These are phyloP conservation scores for Pichia cephalocereana DNA, from an alignment of 805 yeast species.

Conservation along the genomic window DNA sequence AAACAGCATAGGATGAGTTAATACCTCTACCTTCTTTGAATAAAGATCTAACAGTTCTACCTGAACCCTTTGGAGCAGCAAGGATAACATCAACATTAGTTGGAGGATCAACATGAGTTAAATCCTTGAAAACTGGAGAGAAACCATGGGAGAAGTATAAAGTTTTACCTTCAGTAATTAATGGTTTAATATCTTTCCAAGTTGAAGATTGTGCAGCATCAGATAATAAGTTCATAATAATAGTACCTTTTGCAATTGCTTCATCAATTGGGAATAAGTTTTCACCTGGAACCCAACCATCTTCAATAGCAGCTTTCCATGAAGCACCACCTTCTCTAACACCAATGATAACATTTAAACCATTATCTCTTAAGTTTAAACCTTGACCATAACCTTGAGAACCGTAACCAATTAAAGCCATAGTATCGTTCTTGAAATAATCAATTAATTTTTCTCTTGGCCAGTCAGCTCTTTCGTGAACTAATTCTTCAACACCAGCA, in stretches of 20 bases:
- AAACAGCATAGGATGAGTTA: constrained; percentile 98
- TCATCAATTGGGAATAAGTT: constrained; percentile 91
- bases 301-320: constrained; percentile 99
- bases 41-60: constrained; percentile 98
- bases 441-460: constrained; percentile 93
- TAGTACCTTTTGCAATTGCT: constrained; percentile 88
- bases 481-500: constrained; percentile 90
- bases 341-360: constrained; percentile 95
- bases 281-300: constrained; percentile 99
- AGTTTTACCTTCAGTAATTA: constrained; percentile 94
- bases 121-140: constrained; percentile 97
- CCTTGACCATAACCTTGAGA: constrained; percentile 99
- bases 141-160: constrained; percentile 99
- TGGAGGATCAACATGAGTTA: constrained; percentile 96
- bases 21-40: constrained; percentile 99
- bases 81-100: constrained; percentile 89
- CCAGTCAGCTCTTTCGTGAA: constrained; percentile 99
- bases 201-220: constrained; percentile 99
- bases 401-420: constrained; percentile 98
- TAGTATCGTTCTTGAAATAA: constrained; percentile 96
- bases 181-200: constrained; percentile 80
- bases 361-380: constrained; percentile 97
- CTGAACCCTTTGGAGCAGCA: constrained; percentile 99
- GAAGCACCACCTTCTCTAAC: constrained; percentile 98
- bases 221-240: constrained; percentile 94